phyloP scores from a whole-genome alignment of 352 stramenopile species.

The Aphanomyces stellatus region DNA sequence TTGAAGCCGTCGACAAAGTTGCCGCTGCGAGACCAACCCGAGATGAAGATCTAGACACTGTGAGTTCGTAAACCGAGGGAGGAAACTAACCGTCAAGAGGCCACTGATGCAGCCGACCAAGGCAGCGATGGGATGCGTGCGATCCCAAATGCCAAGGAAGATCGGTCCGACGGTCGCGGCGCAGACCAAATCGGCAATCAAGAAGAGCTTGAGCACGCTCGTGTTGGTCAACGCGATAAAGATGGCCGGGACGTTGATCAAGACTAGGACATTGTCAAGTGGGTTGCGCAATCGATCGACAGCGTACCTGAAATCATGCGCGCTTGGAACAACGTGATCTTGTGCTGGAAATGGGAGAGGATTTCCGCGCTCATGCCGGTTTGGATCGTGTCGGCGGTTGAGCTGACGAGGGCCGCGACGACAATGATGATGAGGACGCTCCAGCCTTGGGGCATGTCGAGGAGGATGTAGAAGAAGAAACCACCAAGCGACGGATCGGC shows the following conservation, averaged over 20 bases:
- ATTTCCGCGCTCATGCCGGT: conserved; percentile 66
- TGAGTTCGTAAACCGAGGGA: background rate
- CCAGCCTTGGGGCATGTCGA: conserved; percentile 60
- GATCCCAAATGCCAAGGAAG: conserved; percentile 52
- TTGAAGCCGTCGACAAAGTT: conserved; percentile 69
- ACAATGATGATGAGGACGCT: conserved; percentile 59
- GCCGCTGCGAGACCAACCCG: conserved; percentile 36
- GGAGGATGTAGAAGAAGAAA: conserved; percentile 64
- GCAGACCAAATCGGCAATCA: conserved; percentile 69
- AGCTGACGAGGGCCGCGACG: conserved; percentile 55
- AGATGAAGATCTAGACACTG: conserved; percentile 42
- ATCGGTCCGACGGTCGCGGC: conserved; percentile 63
- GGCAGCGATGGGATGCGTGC: conserved; percentile 31
- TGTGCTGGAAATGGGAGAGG: conserved; percentile 51
- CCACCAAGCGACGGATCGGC: conserved; percentile 16
- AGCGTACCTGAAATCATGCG: conserved; percentile 43
- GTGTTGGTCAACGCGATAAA: conserved; percentile 55
- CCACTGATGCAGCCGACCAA: conserved; percentile 43
- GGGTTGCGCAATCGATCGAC: background rate
- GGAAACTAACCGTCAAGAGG: conserved; percentile 30
- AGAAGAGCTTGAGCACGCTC: conserved; percentile 60
- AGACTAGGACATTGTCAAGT: conserved; percentile 25
- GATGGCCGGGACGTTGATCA: conserved; percentile 64
- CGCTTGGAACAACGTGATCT: conserved; percentile 39
- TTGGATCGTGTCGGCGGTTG: conserved; percentile 60